Conservation (phyloP, 495 filamentous ascomycete species). For the Lindgomyces ingoldianus region DNA sequence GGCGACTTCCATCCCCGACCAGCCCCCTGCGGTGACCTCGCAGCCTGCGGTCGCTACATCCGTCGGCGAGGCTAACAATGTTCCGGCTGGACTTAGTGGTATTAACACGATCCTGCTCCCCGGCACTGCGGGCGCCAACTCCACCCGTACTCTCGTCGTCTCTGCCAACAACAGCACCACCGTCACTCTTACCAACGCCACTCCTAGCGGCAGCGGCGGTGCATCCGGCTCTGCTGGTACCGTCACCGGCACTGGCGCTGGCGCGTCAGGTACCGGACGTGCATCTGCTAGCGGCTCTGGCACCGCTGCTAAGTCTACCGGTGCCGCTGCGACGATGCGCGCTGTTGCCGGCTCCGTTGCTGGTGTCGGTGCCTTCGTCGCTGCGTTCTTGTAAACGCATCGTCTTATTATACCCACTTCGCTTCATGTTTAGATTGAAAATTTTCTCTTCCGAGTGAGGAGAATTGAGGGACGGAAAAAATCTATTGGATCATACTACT, state of each 20-base stretch:
- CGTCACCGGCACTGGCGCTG: slow-evolving; percentile 8
- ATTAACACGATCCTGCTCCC: slow-evolving; percentile 32
- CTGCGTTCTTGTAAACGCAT: slow-evolving; percentile 34
- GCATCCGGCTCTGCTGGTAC: slow-evolving; percentile 14
- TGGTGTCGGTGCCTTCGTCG: slow-evolving; percentile 33
- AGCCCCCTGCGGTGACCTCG: slow-evolving; percentile 49
- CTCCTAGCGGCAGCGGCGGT: neutral
- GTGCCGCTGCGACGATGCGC: slow-evolving; percentile 29
- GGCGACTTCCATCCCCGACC: slow-evolving; percentile 33
- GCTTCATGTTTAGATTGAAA: no score
- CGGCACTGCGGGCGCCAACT: slow-evolving; percentile 18
- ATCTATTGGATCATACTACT: no score
- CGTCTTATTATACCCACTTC: neutral
- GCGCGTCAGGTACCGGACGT: no score
- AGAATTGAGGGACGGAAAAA: no score
- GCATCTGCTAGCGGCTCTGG: no score
- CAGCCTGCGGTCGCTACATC: slow-evolving; percentile 38
- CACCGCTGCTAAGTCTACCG: slow-evolving; percentile 9
- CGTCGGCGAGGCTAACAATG: slow-evolving; percentile 22
- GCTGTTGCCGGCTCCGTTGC: slow-evolving; percentile 24
- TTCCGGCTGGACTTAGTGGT: slow-evolving; percentile 51
- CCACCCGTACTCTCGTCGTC: slow-evolving; percentile 32
- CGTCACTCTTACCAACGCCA: slow-evolving; percentile 13
- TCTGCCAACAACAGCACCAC: slow-evolving; percentile 38
- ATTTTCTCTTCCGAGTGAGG: no score